A percentile compares a stretch with the other conserved stretches of the same genome.
These are phyloP conservation scores for Phycomyces blakesleeanus DNA, from an alignment of 192 early-diverging fungal genomes.

Conservation along the genomic window DNA sequence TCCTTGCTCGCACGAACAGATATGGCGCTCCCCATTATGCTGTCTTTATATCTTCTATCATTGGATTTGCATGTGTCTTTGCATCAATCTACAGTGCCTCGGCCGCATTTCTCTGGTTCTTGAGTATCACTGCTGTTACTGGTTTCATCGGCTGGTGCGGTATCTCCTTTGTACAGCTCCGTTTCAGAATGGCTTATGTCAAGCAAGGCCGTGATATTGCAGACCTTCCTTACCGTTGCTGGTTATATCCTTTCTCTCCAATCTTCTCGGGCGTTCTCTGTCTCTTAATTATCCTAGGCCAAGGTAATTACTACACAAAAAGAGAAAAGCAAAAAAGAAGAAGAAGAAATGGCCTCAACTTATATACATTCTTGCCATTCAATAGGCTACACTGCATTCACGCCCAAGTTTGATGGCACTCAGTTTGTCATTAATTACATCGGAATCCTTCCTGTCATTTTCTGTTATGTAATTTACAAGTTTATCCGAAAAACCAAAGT, in stretches of 20 bases:
- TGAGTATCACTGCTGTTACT: slow-evolving; percentile 62
- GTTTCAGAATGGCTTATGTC: slow-evolving; percentile 73
- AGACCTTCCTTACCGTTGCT: slow-evolving; percentile 64
- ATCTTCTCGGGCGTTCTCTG: slow-evolving; percentile 59
- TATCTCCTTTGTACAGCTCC: slow-evolving; percentile 69
- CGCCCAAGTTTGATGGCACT: slow-evolving; percentile 45
- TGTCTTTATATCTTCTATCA: slow-evolving; percentile 44
- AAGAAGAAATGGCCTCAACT: too few species aligned
- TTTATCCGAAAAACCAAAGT: slow-evolving; percentile 54
- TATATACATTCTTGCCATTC: too few species aligned
- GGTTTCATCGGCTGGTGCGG: slow-evolving; percentile 82
- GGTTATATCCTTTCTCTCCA: slow-evolving; percentile 63
- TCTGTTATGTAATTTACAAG: slow-evolving; percentile 59
- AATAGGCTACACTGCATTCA: slow-evolving; percentile 51
- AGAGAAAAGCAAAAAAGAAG: too few species aligned
- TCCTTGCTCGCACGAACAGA: slow-evolving; percentile 52
- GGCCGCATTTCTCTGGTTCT: slow-evolving; percentile 53
- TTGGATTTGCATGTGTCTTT: slow-evolving; percentile 57
- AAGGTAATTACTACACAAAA: too few species aligned
- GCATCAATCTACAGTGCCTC: slow-evolving; percentile 40
- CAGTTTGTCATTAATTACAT: slow-evolving; percentile 57
- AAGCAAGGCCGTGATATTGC: slow-evolving; percentile 58
- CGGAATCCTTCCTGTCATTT: slow-evolving; percentile 55
- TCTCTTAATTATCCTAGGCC: slow-evolving; percentile 55
- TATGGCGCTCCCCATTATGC: slow-evolving; percentile 60